Evolutionary conservation across 805 yeast species (phyloP), one percentile per base, ranked within the genome.

Genomic region (Lipomyces orientalis): DNA sequence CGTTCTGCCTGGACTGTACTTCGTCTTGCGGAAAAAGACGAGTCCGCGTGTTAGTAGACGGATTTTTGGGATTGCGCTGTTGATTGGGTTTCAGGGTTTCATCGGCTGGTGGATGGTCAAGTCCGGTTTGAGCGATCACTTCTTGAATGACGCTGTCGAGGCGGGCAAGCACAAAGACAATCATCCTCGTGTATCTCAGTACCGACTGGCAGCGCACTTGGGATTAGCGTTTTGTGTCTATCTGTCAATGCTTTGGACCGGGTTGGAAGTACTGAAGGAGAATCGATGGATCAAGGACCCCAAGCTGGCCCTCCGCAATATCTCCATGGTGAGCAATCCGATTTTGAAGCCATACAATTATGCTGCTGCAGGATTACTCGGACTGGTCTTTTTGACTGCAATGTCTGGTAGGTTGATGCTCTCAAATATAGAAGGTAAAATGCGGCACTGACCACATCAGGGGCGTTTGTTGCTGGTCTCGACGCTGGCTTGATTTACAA

Each of bases 51-150:
- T 90, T 2, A 88, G 91, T 60, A 81, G 81, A 65, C 84, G 91
- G 72, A 81, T 95, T 16, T 78, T 90, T 25, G 91, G 91, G 1
- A 85, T 95, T 58, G 85, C 97, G 54, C 87, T 84, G 0, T 80
- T 95, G 61, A 83, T 95, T 66, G 99, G 97, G 10, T 81, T 95
- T 59, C 99, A 95, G 82, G 99, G 99, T 62, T 90, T 89, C 62
- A 89, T 95, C 72, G 99, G 99, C 39, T 95, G 99, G 99, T 95
- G 99, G 99, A 95, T 95, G 99, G 99, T 95, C 62, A 88, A 90
- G 75, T 91, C 97, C 9, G 99, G 99, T 37, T 83, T 95, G 64
- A 97, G 93, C 76, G 90, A 89, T 75, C 84, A 88, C 56, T 89
- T 89, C 75, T 81, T 95, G 59, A 85, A 84, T 29, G 93, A 89